These are phyloP conservation scores for Ramaria sp. DNA, from an alignment of 768 basidiomycete species.

Conservation along the genomic window DNA sequence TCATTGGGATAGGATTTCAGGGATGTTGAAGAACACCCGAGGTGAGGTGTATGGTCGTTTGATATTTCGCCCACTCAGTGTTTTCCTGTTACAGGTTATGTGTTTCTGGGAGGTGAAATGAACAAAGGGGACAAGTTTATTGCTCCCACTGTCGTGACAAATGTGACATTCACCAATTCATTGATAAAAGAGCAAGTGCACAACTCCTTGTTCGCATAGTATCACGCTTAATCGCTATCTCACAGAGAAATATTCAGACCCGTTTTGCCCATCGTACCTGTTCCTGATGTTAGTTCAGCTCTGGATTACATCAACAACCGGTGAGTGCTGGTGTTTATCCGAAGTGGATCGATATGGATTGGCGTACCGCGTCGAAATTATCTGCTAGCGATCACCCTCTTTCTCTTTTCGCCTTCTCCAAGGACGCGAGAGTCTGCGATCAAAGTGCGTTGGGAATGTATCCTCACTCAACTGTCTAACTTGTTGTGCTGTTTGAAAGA, in stretches of 20 bases:
- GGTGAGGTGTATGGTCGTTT: constrained; percentile 21
- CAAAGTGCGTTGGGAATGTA: constrained; percentile 10
- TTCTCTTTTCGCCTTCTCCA: constrained; percentile 54
- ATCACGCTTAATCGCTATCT: neutral
- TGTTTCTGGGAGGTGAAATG: constrained; percentile 42
- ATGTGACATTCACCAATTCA: constrained; percentile 43
- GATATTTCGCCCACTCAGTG: neutral
- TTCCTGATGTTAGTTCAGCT: constrained; percentile 12
- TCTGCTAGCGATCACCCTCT: constrained; percentile 43
- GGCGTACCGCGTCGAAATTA: constrained; percentile 5
- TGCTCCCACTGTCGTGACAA: constrained; percentile 48
- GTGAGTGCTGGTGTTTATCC: constrained; percentile 4
- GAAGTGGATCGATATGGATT: neutral
- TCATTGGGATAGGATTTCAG: constrained; percentile 44
- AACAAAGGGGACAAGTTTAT: constrained; percentile 34
- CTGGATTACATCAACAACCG: constrained; percentile 14
- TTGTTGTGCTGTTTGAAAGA: constrained; percentile 13
- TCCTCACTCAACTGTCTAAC: neutral
- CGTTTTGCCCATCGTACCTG: constrained; percentile 21
- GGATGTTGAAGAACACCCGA: constrained; percentile 41
- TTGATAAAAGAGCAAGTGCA: constrained; percentile 31
- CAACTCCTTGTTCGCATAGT: neutral
- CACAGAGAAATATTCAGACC: constrained; percentile 24
- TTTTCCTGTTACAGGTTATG: constrained; percentile 14
- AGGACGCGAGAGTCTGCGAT: constrained; percentile 24